Evolutionary conservation across 2,329 filamentous ascomycete genomes (phyloP).

Genomic region (Aspergillus fumigatiaffinis): DNA sequence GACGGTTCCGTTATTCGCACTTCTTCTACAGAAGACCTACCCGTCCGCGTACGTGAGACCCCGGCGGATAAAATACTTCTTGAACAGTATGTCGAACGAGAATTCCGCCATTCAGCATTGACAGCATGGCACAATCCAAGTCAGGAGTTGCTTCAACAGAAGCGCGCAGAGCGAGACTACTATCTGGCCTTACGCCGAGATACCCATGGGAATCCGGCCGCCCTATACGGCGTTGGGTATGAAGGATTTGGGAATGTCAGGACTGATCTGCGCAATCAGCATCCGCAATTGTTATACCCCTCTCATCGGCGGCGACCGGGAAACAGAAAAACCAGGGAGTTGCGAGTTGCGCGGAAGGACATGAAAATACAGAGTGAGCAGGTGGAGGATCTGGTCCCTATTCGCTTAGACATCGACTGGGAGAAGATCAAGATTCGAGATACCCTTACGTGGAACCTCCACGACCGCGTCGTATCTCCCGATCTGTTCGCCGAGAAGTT

Average conservation of each 20-base stretch:
- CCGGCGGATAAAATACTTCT: constrained; percentile 50
- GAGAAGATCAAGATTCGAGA: constrained; percentile 94
- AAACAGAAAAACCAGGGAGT: constrained; percentile 66
- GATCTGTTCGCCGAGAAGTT: constrained; percentile 85
- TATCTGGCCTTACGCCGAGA: constrained; percentile 64
- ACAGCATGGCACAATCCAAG: constrained; percentile 49
- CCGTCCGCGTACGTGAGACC: constrained; percentile 39
- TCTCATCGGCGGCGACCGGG: constrained; percentile 70
- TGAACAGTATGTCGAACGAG: constrained; percentile 62
- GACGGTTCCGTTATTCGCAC: constrained; percentile 54
- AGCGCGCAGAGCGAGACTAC: constrained; percentile 65
- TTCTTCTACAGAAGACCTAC: constrained; percentile 25
- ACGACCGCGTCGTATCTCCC: constrained; percentile 76
- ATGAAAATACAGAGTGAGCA: constrained; percentile 82
- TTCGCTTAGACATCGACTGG: constrained; percentile 89
- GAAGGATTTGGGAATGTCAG: constrained; percentile 82
- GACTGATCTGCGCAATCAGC: constrained; percentile 66
- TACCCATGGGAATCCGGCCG: constrained; percentile 53
- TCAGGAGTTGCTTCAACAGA: constrained; percentile 57
- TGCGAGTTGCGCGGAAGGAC: constrained; percentile 75
- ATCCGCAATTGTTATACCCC: constrained; percentile 73
- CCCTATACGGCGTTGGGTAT: constrained; percentile 69
- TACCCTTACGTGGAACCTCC: constrained; percentile 97
- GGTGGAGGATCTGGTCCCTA: constrained; percentile 83
- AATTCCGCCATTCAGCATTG: constrained; percentile 57